Evolutionary conservation across 73 alveolate genomes (phyloP).

Genomic region (Diophrys sp.): DNA sequence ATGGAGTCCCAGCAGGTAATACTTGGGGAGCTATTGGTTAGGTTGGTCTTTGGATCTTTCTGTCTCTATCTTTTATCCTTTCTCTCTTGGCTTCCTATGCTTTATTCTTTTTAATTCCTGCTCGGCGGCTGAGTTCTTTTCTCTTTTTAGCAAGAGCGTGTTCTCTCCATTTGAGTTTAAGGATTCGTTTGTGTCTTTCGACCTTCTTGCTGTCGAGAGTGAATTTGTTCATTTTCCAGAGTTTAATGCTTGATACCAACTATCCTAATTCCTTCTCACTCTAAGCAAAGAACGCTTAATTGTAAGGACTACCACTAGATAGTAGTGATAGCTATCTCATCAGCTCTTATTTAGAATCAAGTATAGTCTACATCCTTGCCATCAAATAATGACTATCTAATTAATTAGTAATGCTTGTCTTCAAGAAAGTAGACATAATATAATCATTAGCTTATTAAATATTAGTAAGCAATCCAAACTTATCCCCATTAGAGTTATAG

Average conservation of each 20-base stretch:
- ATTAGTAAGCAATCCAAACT: too few species aligned
- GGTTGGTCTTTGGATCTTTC: too few species aligned
- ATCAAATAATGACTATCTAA: background rate
- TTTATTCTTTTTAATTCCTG: constrained; percentile 1
- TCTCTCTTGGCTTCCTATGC: background rate
- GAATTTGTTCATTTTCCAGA: background rate
- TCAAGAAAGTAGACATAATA: background rate
- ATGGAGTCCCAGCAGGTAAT: too few species aligned
- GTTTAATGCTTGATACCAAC: too few species aligned
- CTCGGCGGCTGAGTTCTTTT: background rate
- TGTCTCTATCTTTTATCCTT: background rate
- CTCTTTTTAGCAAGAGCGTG: background rate
- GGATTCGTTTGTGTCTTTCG: background rate
- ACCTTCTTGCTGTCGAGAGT: background rate
- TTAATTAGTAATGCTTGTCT: background rate
- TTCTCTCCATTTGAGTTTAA: constrained; percentile 11
- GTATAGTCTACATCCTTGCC: background rate
- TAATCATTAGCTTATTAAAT: background rate
- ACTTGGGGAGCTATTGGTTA: too few species aligned
- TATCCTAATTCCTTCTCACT: background rate
- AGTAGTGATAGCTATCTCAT: background rate
- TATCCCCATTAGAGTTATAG: background rate
- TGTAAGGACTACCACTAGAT: background rate
- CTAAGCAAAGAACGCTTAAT: background rate
- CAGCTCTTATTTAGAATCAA: background rate